These are phyloP conservation scores for Colletotrichum tamarilloi DNA, from an alignment of 2,329 filamentous ascomycete species.

Conservation along the genomic window DNA sequence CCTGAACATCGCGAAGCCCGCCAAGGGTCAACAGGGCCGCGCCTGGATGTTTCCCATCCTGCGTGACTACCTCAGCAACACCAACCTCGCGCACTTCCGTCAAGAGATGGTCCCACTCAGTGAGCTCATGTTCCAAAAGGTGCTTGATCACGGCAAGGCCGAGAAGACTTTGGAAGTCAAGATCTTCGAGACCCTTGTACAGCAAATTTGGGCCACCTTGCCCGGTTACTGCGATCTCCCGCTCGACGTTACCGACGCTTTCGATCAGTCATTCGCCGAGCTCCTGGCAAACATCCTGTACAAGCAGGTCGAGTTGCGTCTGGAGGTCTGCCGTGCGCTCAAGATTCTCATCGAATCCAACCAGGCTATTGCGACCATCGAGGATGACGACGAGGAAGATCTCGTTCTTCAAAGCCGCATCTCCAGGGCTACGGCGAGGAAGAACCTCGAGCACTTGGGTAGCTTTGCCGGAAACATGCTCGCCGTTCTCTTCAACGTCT, in stretches of 20 bases:
- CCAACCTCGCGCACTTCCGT: slow-evolving; percentile 86
- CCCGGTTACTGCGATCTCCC: slow-evolving; percentile 96
- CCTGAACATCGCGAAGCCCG: slow-evolving; percentile 83
- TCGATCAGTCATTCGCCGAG: slow-evolving; percentile 91
- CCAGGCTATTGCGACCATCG: slow-evolving; percentile 79
- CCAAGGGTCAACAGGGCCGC: slow-evolving; percentile 81
- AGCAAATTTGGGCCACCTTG: slow-evolving; percentile 93
- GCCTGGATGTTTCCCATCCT: slow-evolving; percentile 96
- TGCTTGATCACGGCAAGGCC: slow-evolving; percentile 82
- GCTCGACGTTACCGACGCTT: slow-evolving; percentile 78
- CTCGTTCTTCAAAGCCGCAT: slow-evolving; percentile 83
- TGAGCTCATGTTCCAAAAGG: slow-evolving; percentile 87
- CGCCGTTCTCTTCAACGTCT: slow-evolving; percentile 98
- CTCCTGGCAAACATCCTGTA: slow-evolving; percentile 92
- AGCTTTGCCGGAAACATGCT: slow-evolving; percentile 87
- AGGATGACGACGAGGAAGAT: slow-evolving; percentile 75
- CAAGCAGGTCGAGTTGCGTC: slow-evolving; percentile 86
- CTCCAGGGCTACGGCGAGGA: slow-evolving; percentile 77
- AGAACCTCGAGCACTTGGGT: slow-evolving; percentile 85
- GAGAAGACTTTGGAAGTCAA: slow-evolving; percentile 97
- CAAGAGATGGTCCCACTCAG: slow-evolving; percentile 89
- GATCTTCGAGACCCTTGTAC: slow-evolving; percentile 95
- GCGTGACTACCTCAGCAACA: slow-evolving; percentile 90
- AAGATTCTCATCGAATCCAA: slow-evolving; percentile 93
- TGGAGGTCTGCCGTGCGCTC: slow-evolving; percentile 87